These are phyloP conservation scores for Fraxinus nigra DNA, from an alignment of 305 asterid genomes.

Conservation along the genomic window DNA sequence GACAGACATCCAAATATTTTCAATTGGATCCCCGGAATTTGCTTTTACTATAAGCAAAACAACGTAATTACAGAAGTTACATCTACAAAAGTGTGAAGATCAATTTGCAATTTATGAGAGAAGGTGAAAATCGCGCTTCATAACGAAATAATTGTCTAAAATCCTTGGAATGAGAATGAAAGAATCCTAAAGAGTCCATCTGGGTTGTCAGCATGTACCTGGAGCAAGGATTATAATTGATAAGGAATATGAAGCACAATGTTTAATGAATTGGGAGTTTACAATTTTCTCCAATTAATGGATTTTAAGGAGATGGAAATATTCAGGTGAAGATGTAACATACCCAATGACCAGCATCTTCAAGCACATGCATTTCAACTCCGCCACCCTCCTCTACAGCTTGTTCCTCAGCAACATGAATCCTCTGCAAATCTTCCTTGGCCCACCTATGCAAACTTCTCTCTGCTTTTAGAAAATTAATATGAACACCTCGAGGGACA, in stretches of 20 bases:
- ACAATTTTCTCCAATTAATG: neutral
- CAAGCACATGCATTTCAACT: constrained; percentile 96
- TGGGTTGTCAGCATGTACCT: constrained; percentile 99
- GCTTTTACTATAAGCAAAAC: neutral
- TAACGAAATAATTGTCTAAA: constrained; percentile 30
- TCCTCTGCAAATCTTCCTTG: constrained; percentile 79
- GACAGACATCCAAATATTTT: neutral
- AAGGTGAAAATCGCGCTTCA: neutral
- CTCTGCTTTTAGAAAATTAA: constrained; percentile 90
- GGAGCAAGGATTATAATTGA: constrained; percentile 12
- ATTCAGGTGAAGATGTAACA: constrained; percentile 21
- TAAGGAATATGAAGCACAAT: neutral
- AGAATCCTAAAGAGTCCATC: constrained; percentile 91
- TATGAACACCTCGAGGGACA: constrained; percentile 92
- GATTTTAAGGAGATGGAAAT: neutral
- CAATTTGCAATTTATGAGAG: neutral
- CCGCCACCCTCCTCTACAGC: constrained; percentile 95
- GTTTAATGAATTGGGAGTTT: neutral
- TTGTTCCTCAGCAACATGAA: constrained; percentile 92
- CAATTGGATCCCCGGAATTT: neutral
- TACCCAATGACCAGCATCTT: constrained; percentile 99
- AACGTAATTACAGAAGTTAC: neutral
- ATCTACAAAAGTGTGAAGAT: constrained; percentile 13
- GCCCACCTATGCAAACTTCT: constrained; percentile 98
- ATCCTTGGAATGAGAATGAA: constrained; percentile 87